These are phyloP conservation scores for Mycena sanguinolenta DNA, from an alignment of 768 basidiomycete species.

Conservation along the genomic window DNA sequence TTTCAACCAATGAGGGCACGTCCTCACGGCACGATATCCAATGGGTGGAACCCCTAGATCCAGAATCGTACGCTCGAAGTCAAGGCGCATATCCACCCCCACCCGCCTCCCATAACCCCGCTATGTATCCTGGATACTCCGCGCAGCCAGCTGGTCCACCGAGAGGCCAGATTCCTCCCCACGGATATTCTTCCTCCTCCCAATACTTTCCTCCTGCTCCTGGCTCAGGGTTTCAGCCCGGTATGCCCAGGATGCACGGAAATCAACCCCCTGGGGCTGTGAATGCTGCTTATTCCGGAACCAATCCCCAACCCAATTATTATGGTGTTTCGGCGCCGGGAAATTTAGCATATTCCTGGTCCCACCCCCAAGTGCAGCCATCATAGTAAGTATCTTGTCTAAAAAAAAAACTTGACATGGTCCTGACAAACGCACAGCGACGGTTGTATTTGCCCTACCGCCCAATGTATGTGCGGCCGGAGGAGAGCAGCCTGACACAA, in stretches of 20 bases:
- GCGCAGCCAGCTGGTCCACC: not conserved
- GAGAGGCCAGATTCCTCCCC: not conserved
- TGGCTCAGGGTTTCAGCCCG: not conserved
- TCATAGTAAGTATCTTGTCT: constrained; percentile 1
- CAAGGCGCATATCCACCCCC: not conserved
- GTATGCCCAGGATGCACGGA: not conserved
- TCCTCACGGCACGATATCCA: not conserved
- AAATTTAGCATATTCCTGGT: constrained; percentile 23
- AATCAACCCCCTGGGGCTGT: not conserved
- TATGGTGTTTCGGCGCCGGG: constrained; percentile 26
- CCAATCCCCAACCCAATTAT: constrained; percentile 1
- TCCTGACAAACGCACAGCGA: constrained; percentile 7
- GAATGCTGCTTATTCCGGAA: not conserved
- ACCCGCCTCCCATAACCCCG: not conserved
- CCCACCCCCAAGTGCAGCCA: not conserved
- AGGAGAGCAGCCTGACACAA: not conserved
- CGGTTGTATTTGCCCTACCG: constrained; percentile 16
- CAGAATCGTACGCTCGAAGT: constrained; percentile 31
- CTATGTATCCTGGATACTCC: constrained; percentile 3
- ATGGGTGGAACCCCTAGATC: constrained; percentile 30
- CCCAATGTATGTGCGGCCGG: constrained; percentile 26
- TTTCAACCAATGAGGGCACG: not conserved
- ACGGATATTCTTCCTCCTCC: constrained; percentile 5
- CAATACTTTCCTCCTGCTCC: not conserved
- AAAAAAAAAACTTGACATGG: not conserved